A percentile compares a stretch with the other conserved stretches of the same genome.
phyloP scores from a whole-genome alignment of 2,329 filamentous ascomycete species.

The Ophiostoma australiae region DNA sequence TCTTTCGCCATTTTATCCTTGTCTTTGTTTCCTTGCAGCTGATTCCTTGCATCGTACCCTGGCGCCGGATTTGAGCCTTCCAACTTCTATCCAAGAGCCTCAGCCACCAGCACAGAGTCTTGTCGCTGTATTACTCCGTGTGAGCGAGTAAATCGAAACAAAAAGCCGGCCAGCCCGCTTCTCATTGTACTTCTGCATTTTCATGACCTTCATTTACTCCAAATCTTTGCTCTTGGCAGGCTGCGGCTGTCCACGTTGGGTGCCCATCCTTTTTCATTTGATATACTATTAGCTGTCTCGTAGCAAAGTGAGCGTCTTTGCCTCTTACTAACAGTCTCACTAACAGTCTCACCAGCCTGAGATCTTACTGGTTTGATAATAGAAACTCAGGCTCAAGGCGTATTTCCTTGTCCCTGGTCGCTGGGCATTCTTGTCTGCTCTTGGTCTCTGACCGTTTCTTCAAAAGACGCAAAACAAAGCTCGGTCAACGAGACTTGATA shows the following conservation, averaged over 20 bases:
- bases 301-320: background rate
- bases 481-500: too few species aligned
- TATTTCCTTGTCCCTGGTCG: background rate
- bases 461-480: background rate
- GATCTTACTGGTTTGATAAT: background rate
- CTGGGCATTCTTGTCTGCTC: background rate
- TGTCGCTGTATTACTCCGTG: background rate
- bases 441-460: background rate
- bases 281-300: background rate
- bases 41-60: background rate
- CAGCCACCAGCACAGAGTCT: background rate
- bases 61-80: background rate
- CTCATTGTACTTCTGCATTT: background rate
- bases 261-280: conserved; percentile 1
- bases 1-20: background rate
- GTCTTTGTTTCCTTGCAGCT: background rate
- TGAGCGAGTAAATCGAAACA: background rate
- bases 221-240: background rate
- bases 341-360: background rate
- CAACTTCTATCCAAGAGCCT: background rate
- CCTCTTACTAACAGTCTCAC: background rate
- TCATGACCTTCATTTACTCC: background rate
- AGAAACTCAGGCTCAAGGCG: background rate
- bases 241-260: background rate
- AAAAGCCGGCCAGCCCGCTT: background rate